Evolutionary conservation across 1,139 yeast genomes (phyloP), one percentile per base, ranked within the genome.

Genomic region (Taphrina populina): DNA sequence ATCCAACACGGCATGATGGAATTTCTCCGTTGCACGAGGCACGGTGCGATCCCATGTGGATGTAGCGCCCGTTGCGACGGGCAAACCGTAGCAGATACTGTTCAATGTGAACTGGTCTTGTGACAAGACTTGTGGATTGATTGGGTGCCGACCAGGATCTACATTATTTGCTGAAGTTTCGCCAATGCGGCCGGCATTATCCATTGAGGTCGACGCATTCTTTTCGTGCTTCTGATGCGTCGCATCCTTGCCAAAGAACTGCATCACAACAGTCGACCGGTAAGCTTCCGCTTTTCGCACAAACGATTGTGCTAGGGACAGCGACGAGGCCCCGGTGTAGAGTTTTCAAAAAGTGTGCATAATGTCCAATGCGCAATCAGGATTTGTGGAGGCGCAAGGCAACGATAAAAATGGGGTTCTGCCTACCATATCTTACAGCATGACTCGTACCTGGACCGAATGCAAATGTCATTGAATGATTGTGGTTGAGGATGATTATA

Each of bases 41-140:
- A 39, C 15, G 3, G 40, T 30, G 10, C 54, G 37, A 29, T 49
- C 54, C 54, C 54, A 49, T 5, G 54, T 37, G n/a, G 44, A 34
- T 29, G 54, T 33, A 20, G 40, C 27, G 15, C 54, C 54, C 15
- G 54, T 49, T 4, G 54, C 40, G 15, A 49, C 32, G 24, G 40
- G 46, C 39, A 49, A n/a, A 33, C 54, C 54, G 33, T 49, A 49
- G 5, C 32, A 19, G n/a, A 49, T 15, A n/a, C 46, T 39, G 21
- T 49, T 49, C 32, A 37, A 32, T 7, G 39, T 23, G 17, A 49
- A 49, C 4, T 37, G 39, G 17, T 21, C 15, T 15, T 40, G 26
- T 2, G 39, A 23, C 17, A 49, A 10, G 39, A 49, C 39, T 24
- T 49, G 54, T 10, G 54, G 54, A 20, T 49, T 49, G 40, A 49